Conservation (phyloP, 73 alveolate genomes). For the Blepharisma stoltei region DNA sequence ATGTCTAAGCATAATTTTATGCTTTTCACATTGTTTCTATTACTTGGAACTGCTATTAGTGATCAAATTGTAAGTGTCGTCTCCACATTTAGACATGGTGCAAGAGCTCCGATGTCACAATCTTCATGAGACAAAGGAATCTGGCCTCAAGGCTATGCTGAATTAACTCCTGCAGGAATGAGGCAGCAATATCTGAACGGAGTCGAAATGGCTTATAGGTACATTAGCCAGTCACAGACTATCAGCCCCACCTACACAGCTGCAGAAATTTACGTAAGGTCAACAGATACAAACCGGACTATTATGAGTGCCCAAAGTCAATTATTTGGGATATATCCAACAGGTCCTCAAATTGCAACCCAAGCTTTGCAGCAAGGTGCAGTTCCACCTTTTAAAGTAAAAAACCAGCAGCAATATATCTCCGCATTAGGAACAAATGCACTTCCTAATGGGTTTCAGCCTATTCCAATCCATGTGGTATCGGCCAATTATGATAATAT, state of each 20-base stretch:
- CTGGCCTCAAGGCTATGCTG: slow-evolving; percentile 21
- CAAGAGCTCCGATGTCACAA: slow-evolving; percentile 24
- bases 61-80: no score
- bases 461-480: slow-evolving; percentile 26
- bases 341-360: not conserved
- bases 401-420: not conserved
- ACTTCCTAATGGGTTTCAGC: slow-evolving; percentile 9
- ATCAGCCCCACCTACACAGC: not conserved
- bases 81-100: slow-evolving; percentile 29
- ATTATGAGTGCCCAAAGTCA: slow-evolving; percentile 25
- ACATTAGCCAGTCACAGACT: not conserved
- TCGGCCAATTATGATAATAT: not conserved
- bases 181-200: slow-evolving; percentile 32
- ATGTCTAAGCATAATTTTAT: no score
- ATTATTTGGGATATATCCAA: slow-evolving; percentile 23
- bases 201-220: slow-evolving; percentile 1
- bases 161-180: slow-evolving; percentile 33
- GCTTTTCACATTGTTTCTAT: no score
- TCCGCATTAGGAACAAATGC: slow-evolving; percentile 1
- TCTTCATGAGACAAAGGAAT: not conserved
- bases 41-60: no score
- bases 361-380: not conserved
- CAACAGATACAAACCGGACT: slow-evolving; percentile 20
- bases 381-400: slow-evolving; percentile 20
- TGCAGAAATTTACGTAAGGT: not conserved